Conservation (phyloP, 768 basidiomycete species). For the Coprinellus micaceus region DNA sequence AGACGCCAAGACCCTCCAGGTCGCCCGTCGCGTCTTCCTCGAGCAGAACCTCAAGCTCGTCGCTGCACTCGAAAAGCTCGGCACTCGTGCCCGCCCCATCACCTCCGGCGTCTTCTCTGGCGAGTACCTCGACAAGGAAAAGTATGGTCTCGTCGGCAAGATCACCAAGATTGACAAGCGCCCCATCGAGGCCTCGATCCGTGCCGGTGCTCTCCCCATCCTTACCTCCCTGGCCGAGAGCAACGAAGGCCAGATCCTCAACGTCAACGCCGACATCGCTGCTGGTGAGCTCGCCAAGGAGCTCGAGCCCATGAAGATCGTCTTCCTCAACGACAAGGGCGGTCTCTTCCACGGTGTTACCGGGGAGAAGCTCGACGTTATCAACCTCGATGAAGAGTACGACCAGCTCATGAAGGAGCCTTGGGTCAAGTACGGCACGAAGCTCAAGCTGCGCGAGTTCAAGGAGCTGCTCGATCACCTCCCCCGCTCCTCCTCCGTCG, state of each 20-base stretch:
- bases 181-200: slow-evolving; percentile 94
- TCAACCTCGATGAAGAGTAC: slow-evolving; percentile 99
- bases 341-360: slow-evolving; percentile 97
- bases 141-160: slow-evolving; percentile 94
- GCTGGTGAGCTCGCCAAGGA: slow-evolving; percentile 98
- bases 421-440: slow-evolving; percentile 99
- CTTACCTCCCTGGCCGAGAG: slow-evolving; percentile 93
- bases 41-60: slow-evolving; percentile 97
- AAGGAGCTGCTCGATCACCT: slow-evolving; percentile 98
- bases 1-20: slow-evolving; percentile 92
- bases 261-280: slow-evolving; percentile 98
- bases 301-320: slow-evolving; percentile 97
- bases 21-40: slow-evolving; percentile 94
- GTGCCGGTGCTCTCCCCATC: slow-evolving; percentile 94
- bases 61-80: slow-evolving; percentile 86
- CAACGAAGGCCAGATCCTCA: slow-evolving; percentile 94
- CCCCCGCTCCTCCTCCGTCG: slow-evolving; percentile 95
- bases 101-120: slow-evolving; percentile 97
- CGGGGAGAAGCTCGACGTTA: slow-evolving; percentile 91
- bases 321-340: slow-evolving; percentile 97
- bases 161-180: slow-evolving; percentile 94
- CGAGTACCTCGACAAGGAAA: slow-evolving; percentile 90
- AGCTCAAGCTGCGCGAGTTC: slow-evolving; percentile 98
- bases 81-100: slow-evolving; percentile 95
- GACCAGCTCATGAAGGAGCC: slow-evolving; percentile 94